Conservation (phyloP, 768 basidiomycete genomes). For the Termitomyces sp. region DNA sequence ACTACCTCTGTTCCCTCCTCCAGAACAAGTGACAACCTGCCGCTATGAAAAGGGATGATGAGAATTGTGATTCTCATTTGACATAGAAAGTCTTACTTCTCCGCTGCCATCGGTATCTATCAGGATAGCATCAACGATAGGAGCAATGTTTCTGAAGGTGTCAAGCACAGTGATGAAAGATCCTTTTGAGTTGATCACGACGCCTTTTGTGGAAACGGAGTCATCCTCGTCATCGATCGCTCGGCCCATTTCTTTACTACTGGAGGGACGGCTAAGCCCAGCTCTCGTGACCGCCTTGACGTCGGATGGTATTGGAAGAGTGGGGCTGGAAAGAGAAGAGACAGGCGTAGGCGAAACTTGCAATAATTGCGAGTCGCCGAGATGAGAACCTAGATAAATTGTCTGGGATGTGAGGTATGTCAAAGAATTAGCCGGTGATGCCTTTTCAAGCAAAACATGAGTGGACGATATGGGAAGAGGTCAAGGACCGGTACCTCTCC, state of each 20-base stretch:
- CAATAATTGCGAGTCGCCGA: conserved; percentile 76
- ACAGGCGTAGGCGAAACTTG: conserved; percentile 46
- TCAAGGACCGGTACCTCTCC: conserved; percentile 55
- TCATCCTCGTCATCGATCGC: conserved; percentile 28
- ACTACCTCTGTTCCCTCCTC: conserved; percentile 70
- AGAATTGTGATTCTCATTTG: not conserved
- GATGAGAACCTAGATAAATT: conserved; percentile 76
- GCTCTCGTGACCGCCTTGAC: conserved; percentile 36
- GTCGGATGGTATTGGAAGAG: conserved; percentile 47
- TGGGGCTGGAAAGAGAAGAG: conserved; percentile 33
- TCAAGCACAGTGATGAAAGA: conserved; percentile 58
- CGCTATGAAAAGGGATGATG: conserved; percentile 31
- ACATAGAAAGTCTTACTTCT: conserved; percentile 40
- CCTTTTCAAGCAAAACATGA: conserved; percentile 31
- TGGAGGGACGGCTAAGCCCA: conserved; percentile 21
- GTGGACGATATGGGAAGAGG: not conserved
- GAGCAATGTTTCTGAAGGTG: conserved; percentile 72
- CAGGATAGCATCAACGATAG: conserved; percentile 75
- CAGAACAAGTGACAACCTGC: conserved; percentile 86
- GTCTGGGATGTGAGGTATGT: conserved; percentile 67
- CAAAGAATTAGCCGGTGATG: conserved; percentile 65
- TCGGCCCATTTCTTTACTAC: conserved; percentile 35
- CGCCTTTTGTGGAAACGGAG: conserved; percentile 30
- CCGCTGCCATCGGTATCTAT: conserved; percentile 68
- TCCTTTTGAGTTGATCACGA: conserved; percentile 47